A percentile compares a stretch with the other conserved stretches of the same genome.
These are phyloP conservation scores for Botrytis fragariae DNA, from an alignment of 2,329 filamentous ascomycete genomes.

Conservation along the genomic window DNA sequence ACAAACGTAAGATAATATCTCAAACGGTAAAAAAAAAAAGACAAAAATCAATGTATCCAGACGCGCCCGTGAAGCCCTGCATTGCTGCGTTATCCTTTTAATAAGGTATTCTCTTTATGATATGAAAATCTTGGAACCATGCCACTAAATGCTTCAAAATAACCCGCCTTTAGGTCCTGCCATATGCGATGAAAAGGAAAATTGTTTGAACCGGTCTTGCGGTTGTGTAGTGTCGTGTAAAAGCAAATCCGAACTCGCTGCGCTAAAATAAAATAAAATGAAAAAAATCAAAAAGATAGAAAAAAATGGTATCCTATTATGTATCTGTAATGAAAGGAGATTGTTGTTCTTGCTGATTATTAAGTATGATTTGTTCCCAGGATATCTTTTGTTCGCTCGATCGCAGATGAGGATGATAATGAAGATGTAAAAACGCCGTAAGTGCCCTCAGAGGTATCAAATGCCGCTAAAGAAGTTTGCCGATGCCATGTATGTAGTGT, in stretches of 20 bases:
- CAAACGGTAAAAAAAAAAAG: slow-evolving; percentile 31
- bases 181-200: slow-evolving; percentile 34
- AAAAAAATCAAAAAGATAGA: slow-evolving; percentile 35
- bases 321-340: slow-evolving; percentile 33
- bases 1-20: slow-evolving; percentile 17
- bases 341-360: slow-evolving; percentile 18
- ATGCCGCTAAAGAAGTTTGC: slow-evolving; percentile 37
- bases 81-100: slow-evolving; percentile 64
- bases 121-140: slow-evolving; percentile 39
- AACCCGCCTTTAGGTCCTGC: slow-evolving; percentile 36
- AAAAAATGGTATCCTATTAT: slow-evolving; percentile 36
- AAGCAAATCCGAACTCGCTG: slow-evolving; percentile 49
- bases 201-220: slow-evolving; percentile 38
- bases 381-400: slow-evolving; percentile 33
- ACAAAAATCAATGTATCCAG: slow-evolving; percentile 36
- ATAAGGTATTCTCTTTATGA: slow-evolving; percentile 36
- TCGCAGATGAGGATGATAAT: slow-evolving; percentile 34
- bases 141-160: slow-evolving; percentile 37
- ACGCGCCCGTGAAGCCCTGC: slow-evolving; percentile 49
- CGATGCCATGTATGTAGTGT: slow-evolving; percentile 19
- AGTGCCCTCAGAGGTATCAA: slow-evolving; percentile 34
- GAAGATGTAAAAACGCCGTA: slow-evolving; percentile 30
- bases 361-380: slow-evolving; percentile 31
- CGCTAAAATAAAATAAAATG: slow-evolving; percentile 44
- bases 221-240: slow-evolving; percentile 46